phyloP scores from a whole-genome alignment of 306 rosid genomes.

The Canavalia ensiformis region DNA sequence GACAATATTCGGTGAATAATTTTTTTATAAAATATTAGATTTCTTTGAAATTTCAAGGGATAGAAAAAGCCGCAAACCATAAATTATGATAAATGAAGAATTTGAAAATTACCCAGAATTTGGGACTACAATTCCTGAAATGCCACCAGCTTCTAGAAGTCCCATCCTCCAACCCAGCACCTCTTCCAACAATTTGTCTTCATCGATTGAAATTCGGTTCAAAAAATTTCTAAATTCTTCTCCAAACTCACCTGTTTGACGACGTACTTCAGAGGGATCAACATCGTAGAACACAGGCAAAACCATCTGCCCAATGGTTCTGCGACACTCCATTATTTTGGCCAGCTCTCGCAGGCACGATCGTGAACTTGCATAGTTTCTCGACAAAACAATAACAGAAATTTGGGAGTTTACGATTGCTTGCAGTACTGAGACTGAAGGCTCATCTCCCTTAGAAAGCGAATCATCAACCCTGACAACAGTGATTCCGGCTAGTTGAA shows the following conservation, averaged over 20 bases:
- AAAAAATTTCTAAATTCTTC: background rate
- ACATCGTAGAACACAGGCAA: constrained; percentile 17
- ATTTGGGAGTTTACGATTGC: constrained; percentile 3
- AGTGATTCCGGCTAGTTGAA: background rate
- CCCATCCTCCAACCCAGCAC: background rate
- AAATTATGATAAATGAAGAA: background rate
- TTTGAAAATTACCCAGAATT: background rate
- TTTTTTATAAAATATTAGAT: no score
- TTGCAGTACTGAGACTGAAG: background rate
- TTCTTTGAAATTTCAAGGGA: no score
- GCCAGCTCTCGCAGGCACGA: constrained; percentile 22
- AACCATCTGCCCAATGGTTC: background rate
- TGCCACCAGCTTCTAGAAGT: background rate
- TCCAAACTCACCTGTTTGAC: background rate
- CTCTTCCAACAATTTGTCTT: background rate
- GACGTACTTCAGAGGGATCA: background rate
- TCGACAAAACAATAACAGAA: constrained; percentile 14
- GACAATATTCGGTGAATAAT: background rate
- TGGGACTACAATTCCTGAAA: background rate
- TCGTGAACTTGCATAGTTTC: background rate
- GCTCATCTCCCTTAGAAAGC: background rate
- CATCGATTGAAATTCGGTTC: background rate
- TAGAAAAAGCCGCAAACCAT: no score
- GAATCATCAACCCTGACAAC: background rate
- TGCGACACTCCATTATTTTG: background rate